Base-by-base conservation (phyloP, 2,329 filamentous ascomycete genomes). In the Fusarium mundagurra region DNA sequence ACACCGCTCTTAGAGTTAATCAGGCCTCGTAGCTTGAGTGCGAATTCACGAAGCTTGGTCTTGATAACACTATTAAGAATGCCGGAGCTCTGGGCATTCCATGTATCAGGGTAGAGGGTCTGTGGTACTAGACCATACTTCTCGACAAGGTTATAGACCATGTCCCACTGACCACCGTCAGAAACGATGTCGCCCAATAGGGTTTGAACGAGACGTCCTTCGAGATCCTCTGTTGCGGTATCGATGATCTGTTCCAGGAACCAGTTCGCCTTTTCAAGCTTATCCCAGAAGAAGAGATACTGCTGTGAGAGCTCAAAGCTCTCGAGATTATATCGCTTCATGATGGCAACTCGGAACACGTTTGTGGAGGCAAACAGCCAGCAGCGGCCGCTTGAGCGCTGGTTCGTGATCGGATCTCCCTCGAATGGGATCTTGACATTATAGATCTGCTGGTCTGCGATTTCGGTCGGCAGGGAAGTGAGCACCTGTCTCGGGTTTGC, bases 301-400 rank as follows among this genome's bases (percentile, higher is more conserved):
- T 92, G 88, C 83, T 97, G 95, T 36, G 92, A 95, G n/a, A 98
- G 87, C 85, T 97, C 93, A 78, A 97, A 97, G 61, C 89, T 86
- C 53, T 91, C 89, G 27, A 97, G 88, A 72, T 91, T 90, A 82
- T 97, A 93, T 78, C 92, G 92, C 83, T 93, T 92, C 92, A 96
- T 96, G 53, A 97, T 86, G 2, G 94, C 92, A n/a, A 97, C 89
- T 34, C 95, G 92, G 84, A 97, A 96, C 64, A 97, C 92, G 77
- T 97, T 97, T n/a, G 94, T 96, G 9, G 93, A 91, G 2, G 95
- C 95, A 77, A 98, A 98, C 72, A 97, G 89, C 95, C 95, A 98
- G 86, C 95, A 98, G 73, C 95, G 88, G 13, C 94, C 95, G 5
- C 92, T 95, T 13, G 89, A 89, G 39, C 92, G 88, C 84, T 98